A percentile compares a stretch with the other conserved stretches of the same genome.
Evolutionary conservation across 1,139 yeast genomes (phyloP).

Genomic region (Yamadazyma sp.): DNA sequence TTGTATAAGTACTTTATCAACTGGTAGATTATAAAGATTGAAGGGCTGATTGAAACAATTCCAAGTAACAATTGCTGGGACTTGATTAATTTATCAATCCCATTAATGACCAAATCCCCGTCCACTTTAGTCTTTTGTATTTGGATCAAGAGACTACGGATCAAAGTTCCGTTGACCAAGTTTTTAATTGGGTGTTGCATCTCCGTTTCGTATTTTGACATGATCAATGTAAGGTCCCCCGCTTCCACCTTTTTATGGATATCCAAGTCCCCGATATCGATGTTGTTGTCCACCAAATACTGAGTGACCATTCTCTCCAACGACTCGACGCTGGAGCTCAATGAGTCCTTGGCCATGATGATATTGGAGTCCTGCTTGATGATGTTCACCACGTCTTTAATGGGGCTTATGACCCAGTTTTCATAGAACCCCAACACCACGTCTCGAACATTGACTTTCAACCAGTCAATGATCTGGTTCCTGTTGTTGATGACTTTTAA

Average conservation of each 20-base stretch:
- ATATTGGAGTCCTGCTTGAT: slow-evolving; percentile 78
- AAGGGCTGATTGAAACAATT: slow-evolving; percentile 84
- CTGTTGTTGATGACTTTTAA: slow-evolving; percentile 48
- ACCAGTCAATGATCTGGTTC: slow-evolving; percentile 54
- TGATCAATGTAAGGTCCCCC: slow-evolving; percentile 77
- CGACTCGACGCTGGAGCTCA: slow-evolving; percentile 75
- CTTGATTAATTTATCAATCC: slow-evolving; percentile 84
- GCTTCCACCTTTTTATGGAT: slow-evolving; percentile 35
- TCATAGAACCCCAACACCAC: slow-evolving; percentile 65
- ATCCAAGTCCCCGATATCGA: slow-evolving; percentile 23
- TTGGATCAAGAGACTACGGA: slow-evolving; percentile 80
- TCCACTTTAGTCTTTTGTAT: slow-evolving; percentile 94
- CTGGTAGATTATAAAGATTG: slow-evolving; percentile 57
- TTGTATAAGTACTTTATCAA: slow-evolving; percentile 23
- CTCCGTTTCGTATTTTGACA: slow-evolving; percentile 79
- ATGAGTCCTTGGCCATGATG: slow-evolving; percentile 75
- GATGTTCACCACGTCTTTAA: slow-evolving; percentile 71
- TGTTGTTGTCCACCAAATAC: slow-evolving; percentile 53
- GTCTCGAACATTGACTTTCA: slow-evolving; percentile 56
- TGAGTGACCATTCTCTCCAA: slow-evolving; percentile 86
- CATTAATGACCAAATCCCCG: slow-evolving; percentile 84
- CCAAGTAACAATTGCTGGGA: slow-evolving; percentile 94
- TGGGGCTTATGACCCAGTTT: slow-evolving; percentile 83
- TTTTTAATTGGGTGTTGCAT: slow-evolving; percentile 69
- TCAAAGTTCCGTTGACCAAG: slow-evolving; percentile 63